These are phyloP conservation scores for Verticillium zaregamsianum DNA, from an alignment of 2,329 filamentous ascomycete genomes.

Conservation along the genomic window DNA sequence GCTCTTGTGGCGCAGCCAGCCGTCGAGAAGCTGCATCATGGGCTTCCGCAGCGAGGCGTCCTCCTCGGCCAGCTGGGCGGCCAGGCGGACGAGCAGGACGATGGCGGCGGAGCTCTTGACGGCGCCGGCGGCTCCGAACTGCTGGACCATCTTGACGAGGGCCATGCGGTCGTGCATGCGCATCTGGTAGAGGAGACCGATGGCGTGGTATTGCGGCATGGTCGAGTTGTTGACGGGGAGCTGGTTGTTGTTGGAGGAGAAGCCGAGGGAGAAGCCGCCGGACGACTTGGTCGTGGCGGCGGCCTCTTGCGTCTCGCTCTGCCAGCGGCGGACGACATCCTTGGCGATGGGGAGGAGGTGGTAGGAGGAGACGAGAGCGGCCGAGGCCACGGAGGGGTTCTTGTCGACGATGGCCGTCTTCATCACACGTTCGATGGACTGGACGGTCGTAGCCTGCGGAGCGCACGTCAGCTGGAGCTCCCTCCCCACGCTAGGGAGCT, in stretches of 20 bases:
- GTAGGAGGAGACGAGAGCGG: slow-evolving; percentile 93
- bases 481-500: neutral
- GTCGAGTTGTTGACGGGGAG: slow-evolving; percentile 86
- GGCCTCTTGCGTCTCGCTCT: slow-evolving; percentile 96
- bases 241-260: slow-evolving; percentile 73
- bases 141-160: slow-evolving; percentile 99
- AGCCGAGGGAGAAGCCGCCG: slow-evolving; percentile 85
- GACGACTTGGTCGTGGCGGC: slow-evolving; percentile 86
- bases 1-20: slow-evolving; percentile 96
- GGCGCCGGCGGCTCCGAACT: slow-evolving; percentile 85
- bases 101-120: slow-evolving; percentile 94
- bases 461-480: slow-evolving; percentile 5
- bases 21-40: slow-evolving; percentile 95
- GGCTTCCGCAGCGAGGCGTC: slow-evolving; percentile 84
- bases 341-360: slow-evolving; percentile 94
- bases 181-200: slow-evolving; percentile 97
- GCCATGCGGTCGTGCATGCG: slow-evolving; percentile 97
- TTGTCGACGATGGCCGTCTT: slow-evolving; percentile 99
- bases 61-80: slow-evolving; percentile 90
- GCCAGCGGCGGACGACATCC: slow-evolving; percentile 95
- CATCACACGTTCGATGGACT: slow-evolving; percentile 96
- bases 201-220: slow-evolving; percentile 98
- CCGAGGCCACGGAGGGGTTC: slow-evolving; percentile 94
- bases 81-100: slow-evolving; percentile 86
- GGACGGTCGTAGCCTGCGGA: slow-evolving; percentile 79